A percentile compares a stretch with the other conserved stretches of the same genome.
phyloP scores from a whole-genome alignment of 1,139 yeast species.

The Eremothecium sinecaudum region DNA sequence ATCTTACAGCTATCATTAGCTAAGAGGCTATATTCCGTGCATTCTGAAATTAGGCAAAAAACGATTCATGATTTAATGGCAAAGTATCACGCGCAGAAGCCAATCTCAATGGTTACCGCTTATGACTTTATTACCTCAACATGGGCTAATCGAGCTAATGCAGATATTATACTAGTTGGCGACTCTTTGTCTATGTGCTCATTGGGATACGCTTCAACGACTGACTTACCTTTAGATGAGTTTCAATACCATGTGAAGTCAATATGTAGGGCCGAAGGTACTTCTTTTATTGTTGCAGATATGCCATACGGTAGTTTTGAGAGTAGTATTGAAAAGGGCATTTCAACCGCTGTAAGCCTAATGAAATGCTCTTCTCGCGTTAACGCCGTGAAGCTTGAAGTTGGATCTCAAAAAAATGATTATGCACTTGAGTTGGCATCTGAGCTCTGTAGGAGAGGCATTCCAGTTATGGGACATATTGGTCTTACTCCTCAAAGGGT shows the following conservation, averaged over 20 bases:
- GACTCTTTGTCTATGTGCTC: slow-evolving; percentile 92
- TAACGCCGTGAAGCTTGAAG: slow-evolving; percentile 83
- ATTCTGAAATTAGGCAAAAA: slow-evolving; percentile 9
- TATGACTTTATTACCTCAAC: slow-evolving; percentile 75
- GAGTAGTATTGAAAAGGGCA: slow-evolving; percentile 51
- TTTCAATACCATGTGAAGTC: slow-evolving; percentile 69
- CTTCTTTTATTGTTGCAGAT: slow-evolving; percentile 72
- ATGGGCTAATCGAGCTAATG: slow-evolving; percentile 58
- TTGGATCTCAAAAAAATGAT: slow-evolving; percentile 49
- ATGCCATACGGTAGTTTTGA: slow-evolving; percentile 87
- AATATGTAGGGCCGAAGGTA: slow-evolving; percentile 59
- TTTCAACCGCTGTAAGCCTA: slow-evolving; percentile 51
- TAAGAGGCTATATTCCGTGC: slow-evolving; percentile 12
- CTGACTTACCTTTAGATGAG: slow-evolving; percentile 59
- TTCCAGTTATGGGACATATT: slow-evolving; percentile 86
- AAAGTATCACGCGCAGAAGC: slow-evolving; percentile 16
- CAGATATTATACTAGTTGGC: slow-evolving; percentile 73
- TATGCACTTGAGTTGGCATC: slow-evolving; percentile 21
- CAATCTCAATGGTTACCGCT: slow-evolving; percentile 69
- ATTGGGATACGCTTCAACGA: slow-evolving; percentile 71
- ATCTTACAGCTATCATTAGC: background rate
- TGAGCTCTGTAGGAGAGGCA: slow-evolving; percentile 43
- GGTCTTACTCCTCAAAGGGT: slow-evolving; percentile 89
- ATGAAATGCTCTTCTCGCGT: slow-evolving; percentile 54
- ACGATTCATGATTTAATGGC: slow-evolving; percentile 20